phyloP scores from a whole-genome alignment of 2,329 filamentous ascomycete species.

The Botryosphaeria dothidea region DNA sequence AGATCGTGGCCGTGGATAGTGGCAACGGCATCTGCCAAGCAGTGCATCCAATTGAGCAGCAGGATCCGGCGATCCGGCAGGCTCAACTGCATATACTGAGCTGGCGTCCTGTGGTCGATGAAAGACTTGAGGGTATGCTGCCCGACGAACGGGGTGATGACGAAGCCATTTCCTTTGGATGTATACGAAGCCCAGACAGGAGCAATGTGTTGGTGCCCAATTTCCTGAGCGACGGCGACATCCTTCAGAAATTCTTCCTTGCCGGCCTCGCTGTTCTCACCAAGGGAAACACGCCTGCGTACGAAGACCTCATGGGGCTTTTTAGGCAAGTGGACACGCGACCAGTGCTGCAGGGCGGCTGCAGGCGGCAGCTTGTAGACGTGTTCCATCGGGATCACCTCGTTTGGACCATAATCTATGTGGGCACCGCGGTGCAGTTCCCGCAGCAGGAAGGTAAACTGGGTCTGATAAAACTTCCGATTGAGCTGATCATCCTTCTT shows the following conservation, averaged over 20 bases:
- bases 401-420: slow-evolving; percentile 64
- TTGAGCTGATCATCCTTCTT: slow-evolving; percentile 64
- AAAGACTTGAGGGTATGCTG: slow-evolving; percentile 69
- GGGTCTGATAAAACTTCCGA: slow-evolving; percentile 67
- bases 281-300: slow-evolving; percentile 60
- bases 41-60: slow-evolving; percentile 74
- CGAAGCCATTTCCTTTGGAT: slow-evolving; percentile 63
- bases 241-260: slow-evolving; percentile 60
- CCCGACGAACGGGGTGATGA: slow-evolving; percentile 65
- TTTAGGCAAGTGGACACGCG: slow-evolving; percentile 66
- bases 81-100: slow-evolving; percentile 61
- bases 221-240: slow-evolving; percentile 57
- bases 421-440: slow-evolving; percentile 63
- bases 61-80: slow-evolving; percentile 62
- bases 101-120: slow-evolving; percentile 61
- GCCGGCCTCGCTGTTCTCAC: slow-evolving; percentile 34
- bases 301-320: slow-evolving; percentile 59
- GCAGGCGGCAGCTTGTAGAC: slow-evolving; percentile 60
- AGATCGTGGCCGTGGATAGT: slow-evolving; percentile 66
- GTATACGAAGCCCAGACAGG: slow-evolving; percentile 72
- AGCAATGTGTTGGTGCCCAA: slow-evolving; percentile 70
- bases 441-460: slow-evolving; percentile 70
- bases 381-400: slow-evolving; percentile 69
- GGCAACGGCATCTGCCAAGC: slow-evolving; percentile 67
- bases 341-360: slow-evolving; percentile 50